These are phyloP conservation scores for Volvox reticuliferus DNA, from an alignment of 139 green algal genomes.

Conservation along the genomic window DNA sequence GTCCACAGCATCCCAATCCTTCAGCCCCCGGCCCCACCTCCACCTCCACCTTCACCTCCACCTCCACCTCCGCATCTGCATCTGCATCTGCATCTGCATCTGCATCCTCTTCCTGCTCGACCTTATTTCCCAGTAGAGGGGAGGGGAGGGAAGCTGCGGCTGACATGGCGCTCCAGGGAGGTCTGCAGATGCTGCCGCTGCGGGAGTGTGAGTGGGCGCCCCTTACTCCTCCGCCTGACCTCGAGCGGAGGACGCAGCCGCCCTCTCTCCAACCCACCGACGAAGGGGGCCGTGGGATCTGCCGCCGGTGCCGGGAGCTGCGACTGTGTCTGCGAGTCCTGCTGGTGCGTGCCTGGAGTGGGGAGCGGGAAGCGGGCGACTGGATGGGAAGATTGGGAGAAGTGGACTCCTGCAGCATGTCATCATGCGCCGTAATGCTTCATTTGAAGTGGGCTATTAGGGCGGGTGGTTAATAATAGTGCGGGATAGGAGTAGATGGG, in stretches of 20 bases:
- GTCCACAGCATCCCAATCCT: not conserved
- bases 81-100: too few species aligned
- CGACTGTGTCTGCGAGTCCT: not conserved
- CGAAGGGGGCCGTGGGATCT: not conserved
- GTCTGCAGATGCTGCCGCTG: not conserved
- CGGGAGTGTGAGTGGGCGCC: slow-evolving; percentile 8
- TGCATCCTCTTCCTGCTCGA: not conserved
- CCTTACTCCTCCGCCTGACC: not conserved
- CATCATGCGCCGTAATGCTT: not conserved
- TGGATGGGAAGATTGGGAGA: not conserved
- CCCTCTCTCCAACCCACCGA: not conserved
- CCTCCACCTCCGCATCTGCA: not conserved
- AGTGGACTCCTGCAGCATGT: not conserved
- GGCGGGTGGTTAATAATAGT: too few species aligned
- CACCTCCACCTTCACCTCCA: not conserved
- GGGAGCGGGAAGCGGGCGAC: not conserved
- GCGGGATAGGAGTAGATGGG: too few species aligned
- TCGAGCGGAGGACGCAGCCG: not conserved
- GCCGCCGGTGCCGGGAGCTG: slow-evolving; percentile 8
- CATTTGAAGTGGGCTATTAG: not conserved
- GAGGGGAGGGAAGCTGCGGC: not conserved
- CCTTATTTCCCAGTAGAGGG: too few species aligned
- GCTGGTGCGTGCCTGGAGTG: slow-evolving; percentile 5
- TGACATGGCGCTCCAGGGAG: not conserved
- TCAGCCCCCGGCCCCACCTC: not conserved